phyloP scores from a whole-genome alignment of 1,139 yeast species.

The Blastobotrys elegans region DNA sequence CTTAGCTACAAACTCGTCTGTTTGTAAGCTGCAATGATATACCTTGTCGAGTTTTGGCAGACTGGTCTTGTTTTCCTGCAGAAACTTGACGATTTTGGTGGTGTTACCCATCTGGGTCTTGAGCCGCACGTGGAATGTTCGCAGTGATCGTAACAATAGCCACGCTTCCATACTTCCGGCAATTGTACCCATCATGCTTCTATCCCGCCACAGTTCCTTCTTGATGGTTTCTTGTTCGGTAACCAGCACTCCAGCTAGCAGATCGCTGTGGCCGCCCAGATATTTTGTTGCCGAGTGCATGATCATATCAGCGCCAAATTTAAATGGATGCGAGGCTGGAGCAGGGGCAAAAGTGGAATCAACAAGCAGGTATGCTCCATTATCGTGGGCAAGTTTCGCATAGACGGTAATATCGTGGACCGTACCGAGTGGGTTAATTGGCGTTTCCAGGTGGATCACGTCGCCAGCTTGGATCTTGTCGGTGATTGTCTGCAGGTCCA shows the following conservation, averaged over 20 bases:
- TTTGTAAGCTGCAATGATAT: constrained; percentile 72
- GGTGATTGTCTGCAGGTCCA: constrained; percentile 48
- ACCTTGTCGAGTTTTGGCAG: constrained; percentile 50
- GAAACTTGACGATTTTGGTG: constrained; percentile 53
- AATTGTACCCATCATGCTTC: constrained; percentile 70
- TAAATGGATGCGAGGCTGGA: constrained; percentile 76
- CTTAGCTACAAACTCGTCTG: constrained; percentile 52
- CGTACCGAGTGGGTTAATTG: constrained; percentile 79
- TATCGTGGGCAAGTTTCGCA: constrained; percentile 62
- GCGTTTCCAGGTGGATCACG: constrained; percentile 77
- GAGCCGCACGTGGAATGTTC: constrained; percentile 72
- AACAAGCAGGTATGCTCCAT: constrained; percentile 63
- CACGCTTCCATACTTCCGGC: constrained; percentile 74
- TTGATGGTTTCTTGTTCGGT: constrained; percentile 50
- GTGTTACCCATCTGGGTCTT: constrained; percentile 61
- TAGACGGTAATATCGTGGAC: constrained; percentile 57
- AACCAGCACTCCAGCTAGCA: constrained; percentile 73
- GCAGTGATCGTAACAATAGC: constrained; percentile 67
- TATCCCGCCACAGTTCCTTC: constrained; percentile 48
- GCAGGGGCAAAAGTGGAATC: constrained; percentile 96
- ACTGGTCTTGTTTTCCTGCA: constrained; percentile 44
- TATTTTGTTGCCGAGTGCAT: constrained; percentile 90
- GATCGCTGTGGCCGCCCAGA: constrained; percentile 92
- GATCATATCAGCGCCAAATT: constrained; percentile 76
- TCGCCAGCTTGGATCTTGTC: constrained; percentile 59